Evolutionary conservation across 1,284 basidiomycete genomes (phyloP), one percentile per base, ranked within the genome.

Genomic region (Ustilago loliicola): DNA sequence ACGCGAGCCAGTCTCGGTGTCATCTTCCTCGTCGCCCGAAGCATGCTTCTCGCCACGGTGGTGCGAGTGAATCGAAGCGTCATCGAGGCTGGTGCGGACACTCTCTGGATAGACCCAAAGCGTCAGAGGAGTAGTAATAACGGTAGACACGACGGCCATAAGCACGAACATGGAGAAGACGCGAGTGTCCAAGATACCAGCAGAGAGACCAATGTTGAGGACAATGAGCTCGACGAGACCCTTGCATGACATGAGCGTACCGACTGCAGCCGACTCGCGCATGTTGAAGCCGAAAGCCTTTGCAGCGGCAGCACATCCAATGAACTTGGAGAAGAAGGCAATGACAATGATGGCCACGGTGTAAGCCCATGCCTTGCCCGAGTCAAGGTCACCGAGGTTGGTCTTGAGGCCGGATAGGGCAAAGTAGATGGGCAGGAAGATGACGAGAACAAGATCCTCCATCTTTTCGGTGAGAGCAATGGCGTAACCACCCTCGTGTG

Each of bases 161-260:
- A 97, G 88, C 27, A 96, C 94, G 80, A 98, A 96, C 94, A 98
- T 97, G 15, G 89, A 89, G 81, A 91, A 91, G 23, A 89, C 87
- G n/a, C 86, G 84, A 34, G 86, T 89, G 38, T 93, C 91, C 60
- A 99, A 89, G 74, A 94, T 93, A 0, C 92, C 92, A 84, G 90
- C 95, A 69, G 90, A 86, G 2, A 94, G 89, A 72, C 95, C 95
- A 78, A 97, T 92, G 84, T 98, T 97, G 83, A 97, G 91, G 11
- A 96, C 95, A 77, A 97, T 96, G 53, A 96, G 90, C 73, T 85
- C 83, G 34, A 85, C 82, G 11, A 77, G 93, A 91, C 94, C 94
- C 88, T 97, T 97, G 88, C 94, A 97, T 84, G 91, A 92, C 95
- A 98, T 96, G 65, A 98, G 88, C 60, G 92, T 91, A 7, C 95